Evolutionary conservation across 179 eudicot species (phyloP).

Genomic region (Carnegiea gigantea): DNA sequence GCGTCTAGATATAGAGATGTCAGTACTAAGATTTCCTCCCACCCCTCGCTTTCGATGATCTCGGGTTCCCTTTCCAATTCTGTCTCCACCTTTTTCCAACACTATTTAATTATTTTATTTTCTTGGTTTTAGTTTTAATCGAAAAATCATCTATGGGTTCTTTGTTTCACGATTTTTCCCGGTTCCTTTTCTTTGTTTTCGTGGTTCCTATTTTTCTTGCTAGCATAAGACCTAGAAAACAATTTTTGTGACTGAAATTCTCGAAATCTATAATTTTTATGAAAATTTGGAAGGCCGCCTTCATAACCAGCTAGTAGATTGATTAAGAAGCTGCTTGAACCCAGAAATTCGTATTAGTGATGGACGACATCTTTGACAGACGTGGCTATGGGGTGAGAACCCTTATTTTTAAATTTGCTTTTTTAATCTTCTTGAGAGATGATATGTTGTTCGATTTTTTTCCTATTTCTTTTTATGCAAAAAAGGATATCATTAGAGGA

Average conservation of each 20-base stretch:
- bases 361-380: not conserved
- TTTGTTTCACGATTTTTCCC: not conserved
- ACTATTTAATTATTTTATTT: not conserved
- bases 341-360: not conserved
- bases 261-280: not conserved
- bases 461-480: no score
- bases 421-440: not conserved
- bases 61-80: not conserved
- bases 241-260: not conserved
- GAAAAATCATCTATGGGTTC: not conserved
- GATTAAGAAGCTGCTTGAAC: no score
- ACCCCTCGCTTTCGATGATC: not conserved
- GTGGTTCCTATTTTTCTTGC: not conserved
- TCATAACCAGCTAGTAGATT: no score
- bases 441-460: no score
- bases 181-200: not conserved
- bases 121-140: not conserved
- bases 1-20: not conserved
- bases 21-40: not conserved
- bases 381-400: constrained; percentile 3
- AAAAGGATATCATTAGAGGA: no score
- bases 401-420: not conserved
- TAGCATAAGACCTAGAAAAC: not conserved
- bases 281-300: not conserved
- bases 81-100: not conserved